These are phyloP conservation scores for Kodamaea kaohsiungensis DNA, from an alignment of 805 yeast species.

Conservation along the genomic window DNA sequence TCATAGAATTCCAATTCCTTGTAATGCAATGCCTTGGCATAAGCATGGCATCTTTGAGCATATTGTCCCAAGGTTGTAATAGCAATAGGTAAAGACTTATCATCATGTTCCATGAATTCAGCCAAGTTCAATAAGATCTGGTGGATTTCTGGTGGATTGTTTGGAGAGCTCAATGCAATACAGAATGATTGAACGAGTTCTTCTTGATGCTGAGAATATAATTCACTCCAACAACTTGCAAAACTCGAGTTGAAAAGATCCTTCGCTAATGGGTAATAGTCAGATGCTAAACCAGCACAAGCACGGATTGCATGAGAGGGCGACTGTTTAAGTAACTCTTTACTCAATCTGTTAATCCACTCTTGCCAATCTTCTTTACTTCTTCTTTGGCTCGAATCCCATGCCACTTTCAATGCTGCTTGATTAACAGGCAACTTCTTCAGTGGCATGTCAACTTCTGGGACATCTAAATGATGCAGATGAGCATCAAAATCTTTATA, in stretches of 20 bases:
- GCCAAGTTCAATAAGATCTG: conserved; percentile 87
- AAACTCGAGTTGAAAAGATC: conserved; percentile 93
- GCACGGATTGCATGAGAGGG: conserved; percentile 95
- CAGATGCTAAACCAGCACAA: conserved; percentile 85
- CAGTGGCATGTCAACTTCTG: conserved; percentile 65
- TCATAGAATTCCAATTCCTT: conserved; percentile 93
- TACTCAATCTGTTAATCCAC: conserved; percentile 87
- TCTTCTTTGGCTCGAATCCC: conserved; percentile 89
- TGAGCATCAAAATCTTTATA: conserved; percentile 57
- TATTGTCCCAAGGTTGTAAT: conserved; percentile 88
- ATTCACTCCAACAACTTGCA: conserved; percentile 93
- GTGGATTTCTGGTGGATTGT: conserved; percentile 93
- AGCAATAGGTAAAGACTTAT: conserved; percentile 87
- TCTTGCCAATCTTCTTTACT: conserved; percentile 98
- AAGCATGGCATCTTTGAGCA: conserved; percentile 95
- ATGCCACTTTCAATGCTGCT: conserved; percentile 68
- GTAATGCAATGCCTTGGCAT: conserved; percentile 95
- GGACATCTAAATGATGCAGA: conserved; percentile 46
- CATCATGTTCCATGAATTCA: conserved; percentile 97
- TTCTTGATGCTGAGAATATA: conserved; percentile 85
- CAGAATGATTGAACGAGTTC: conserved; percentile 85
- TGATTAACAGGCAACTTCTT: conserved; percentile 73
- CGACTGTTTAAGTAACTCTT: conserved; percentile 84
- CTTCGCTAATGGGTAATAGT: conserved; percentile 82
- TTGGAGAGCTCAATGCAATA: conserved; percentile 83